Evolutionary conservation across 176 grass and related monocot species (phyloP), one percentile per base, ranked within the genome.

Genomic region (Eleusine indica): DNA sequence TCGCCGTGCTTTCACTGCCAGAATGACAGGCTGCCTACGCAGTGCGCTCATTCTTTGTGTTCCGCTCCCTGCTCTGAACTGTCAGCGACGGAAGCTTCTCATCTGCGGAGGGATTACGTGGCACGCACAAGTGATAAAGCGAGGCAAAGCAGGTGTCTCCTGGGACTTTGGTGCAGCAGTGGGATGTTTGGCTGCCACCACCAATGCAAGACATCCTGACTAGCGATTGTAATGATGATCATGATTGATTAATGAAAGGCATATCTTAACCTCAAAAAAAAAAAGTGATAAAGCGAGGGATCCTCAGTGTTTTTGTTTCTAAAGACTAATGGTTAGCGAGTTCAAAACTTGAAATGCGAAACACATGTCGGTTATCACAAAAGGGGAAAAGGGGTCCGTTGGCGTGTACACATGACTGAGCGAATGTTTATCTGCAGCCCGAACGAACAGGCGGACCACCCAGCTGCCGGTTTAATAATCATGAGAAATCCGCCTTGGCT

Each of bases 1-100:
- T 74, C 48, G 29, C 13, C 29, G 29, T 14, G 66, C 60, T 30
- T 44, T 79, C 41, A 86, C 75, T 32, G 76, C 56, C 21, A 11
- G 41, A 78, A 39, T 39, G 57, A 58, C 38, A 56, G 29, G 18
- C 1, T 63, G n/a, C 21, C 11, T 70, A 10, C 44, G 6, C 7
- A 43, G 41, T 7, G 41, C 38, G 18, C 54, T 22, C 71, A 56
- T 61, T 76, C 54, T 28, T 11, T 29, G 28, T 4, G 22, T 9
- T 47, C 9, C 11, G 3, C 6, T 15, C 6, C 70, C 44, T 52
- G 42, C 41, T 21, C 3, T 30, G 29, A 28, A 13, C 42, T 43
- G 11, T 30, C 63, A 15, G 46, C 4, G 43, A 67, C 63, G 11
- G 62, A 39, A 80, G n/a, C 42, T 79, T 66, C 76, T 18, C 16